Evolutionary conservation across 1,284 basidiomycete genomes (phyloP).

Genomic region (Puccinia coronata): DNA sequence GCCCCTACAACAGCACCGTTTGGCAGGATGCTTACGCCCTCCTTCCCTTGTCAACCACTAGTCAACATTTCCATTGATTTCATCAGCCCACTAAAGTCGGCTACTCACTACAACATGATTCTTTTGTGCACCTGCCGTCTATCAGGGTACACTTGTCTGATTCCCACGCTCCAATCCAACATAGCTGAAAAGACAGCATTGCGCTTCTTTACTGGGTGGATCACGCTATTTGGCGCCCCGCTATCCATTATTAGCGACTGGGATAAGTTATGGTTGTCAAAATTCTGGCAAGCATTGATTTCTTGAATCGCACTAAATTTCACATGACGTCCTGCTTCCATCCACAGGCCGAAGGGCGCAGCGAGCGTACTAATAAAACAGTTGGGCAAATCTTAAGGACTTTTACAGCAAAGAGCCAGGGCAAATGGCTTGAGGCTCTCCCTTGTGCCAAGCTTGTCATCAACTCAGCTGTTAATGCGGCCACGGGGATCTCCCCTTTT

Average conservation of each 20-base stretch:
- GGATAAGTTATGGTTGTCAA: constrained; percentile 54
- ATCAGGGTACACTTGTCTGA: background rate
- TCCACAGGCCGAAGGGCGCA: constrained; percentile 53
- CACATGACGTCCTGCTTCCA: constrained; percentile 50
- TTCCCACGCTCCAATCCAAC: background rate
- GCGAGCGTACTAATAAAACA: constrained; percentile 55
- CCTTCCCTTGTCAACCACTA: constrained; percentile 19
- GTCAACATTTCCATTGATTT: constrained; percentile 32
- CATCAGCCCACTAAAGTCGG: background rate
- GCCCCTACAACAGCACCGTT: constrained; percentile 16
- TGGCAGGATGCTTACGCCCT: constrained; percentile 40
- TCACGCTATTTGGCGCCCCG: constrained; percentile 50
- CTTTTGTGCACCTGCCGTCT: background rate
- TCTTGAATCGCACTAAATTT: background rate
- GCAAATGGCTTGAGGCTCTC: background rate
- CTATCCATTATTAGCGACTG: constrained; percentile 54
- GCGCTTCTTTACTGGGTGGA: background rate
- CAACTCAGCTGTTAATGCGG: background rate
- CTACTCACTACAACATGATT: background rate
- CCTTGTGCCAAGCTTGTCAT: background rate
- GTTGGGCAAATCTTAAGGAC: constrained; percentile 53
- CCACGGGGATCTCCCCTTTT: constrained; percentile 51
- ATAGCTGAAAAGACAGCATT: background rate
- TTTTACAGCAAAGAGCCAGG: constrained; percentile 53
- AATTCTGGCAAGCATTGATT: constrained; percentile 54